Conservation (phyloP, 805 yeast genomes). For the Hanseniaspora hatyaiensis region DNA sequence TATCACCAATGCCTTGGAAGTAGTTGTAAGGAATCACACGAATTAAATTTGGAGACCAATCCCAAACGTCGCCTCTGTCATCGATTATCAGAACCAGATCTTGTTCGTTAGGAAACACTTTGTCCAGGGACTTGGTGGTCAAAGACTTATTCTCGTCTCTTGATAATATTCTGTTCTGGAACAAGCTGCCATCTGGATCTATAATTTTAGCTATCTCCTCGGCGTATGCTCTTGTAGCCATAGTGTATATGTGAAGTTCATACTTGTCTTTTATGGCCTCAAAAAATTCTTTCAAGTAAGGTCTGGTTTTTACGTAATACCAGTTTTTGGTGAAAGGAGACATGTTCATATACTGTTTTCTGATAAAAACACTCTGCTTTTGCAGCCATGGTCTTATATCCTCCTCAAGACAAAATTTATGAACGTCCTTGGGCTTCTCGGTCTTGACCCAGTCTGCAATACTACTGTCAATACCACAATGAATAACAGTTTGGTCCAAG, state of each 20-base stretch:
- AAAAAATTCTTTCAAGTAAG: constrained; percentile 70
- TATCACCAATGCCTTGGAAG: constrained; percentile 94
- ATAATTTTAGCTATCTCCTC: constrained; percentile 76
- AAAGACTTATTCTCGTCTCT: constrained; percentile 91
- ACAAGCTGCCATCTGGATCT: constrained; percentile 76
- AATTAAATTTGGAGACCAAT: constrained; percentile 83
- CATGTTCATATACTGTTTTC: constrained; percentile 44
- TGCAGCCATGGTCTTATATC: constrained; percentile 31
- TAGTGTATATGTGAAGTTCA: constrained; percentile 90
- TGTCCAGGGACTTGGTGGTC: constrained; percentile 74
- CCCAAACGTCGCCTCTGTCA: constrained; percentile 98
- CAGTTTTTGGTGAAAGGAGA: constrained; percentile 43
- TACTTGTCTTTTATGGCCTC: constrained; percentile 50
- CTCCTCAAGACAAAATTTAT: constrained; percentile 66
- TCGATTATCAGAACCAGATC: constrained; percentile 94
- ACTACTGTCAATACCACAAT: constrained; percentile 87
- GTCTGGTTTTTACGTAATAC: constrained; percentile 87
- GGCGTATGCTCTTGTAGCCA: constrained; percentile 96
- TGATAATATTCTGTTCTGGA: constrained; percentile 83
- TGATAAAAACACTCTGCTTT: constrained; percentile 38
- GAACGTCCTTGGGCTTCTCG: constrained; percentile 73
- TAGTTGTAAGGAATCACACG: constrained; percentile 93
- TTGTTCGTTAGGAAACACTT: constrained; percentile 90
- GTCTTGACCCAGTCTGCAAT: constrained; percentile 94
- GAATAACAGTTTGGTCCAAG: constrained; percentile 93